Conservation (phyloP, 371 early-diverging fungal genomes). For the Mucor mucedo region DNA sequence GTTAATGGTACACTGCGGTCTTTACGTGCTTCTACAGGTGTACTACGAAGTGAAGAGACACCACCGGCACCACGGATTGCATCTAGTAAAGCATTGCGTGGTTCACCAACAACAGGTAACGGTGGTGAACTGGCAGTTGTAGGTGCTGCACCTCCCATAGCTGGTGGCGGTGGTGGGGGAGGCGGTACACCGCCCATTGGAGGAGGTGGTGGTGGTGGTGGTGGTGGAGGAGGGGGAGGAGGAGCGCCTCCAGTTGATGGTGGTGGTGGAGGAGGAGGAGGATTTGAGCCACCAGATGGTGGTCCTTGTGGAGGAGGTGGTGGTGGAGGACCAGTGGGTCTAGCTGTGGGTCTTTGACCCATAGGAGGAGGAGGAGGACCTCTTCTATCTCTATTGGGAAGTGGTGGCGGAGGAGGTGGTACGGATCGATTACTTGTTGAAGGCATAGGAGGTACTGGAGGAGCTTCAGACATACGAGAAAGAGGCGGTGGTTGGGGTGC, state of each 20-base stretch:
- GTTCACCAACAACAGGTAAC: constrained; percentile 17
- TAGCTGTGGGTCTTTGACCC: constrained; percentile 17
- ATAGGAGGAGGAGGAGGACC: constrained; percentile 41
- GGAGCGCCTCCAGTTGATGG: constrained; percentile 17
- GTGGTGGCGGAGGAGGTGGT: constrained; percentile 43
- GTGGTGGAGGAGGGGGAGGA: constrained; percentile 22
- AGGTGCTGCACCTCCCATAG: constrained; percentile 2
- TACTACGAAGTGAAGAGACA: constrained; percentile 33
- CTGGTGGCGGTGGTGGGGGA: constrained; percentile 15
- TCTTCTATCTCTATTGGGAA: constrained; percentile 34
- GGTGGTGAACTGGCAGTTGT: constrained; percentile 13
- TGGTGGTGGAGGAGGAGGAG: constrained; percentile 29
- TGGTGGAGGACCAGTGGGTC: constrained; percentile 27
- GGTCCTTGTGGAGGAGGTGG: constrained; percentile 32
- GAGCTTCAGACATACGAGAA: constrained; percentile 13
- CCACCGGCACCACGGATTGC: constrained; percentile 54
- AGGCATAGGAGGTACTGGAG: constrained; percentile 33
- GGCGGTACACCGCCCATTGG: constrained; percentile 10
- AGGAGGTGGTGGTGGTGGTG: constrained; percentile 9
- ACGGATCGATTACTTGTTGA: constrained; percentile 13
- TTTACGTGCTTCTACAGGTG: constrained; percentile 31
- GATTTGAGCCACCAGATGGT: constrained; percentile 25
- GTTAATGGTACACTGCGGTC: constrained; percentile 40
- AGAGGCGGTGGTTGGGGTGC: constrained; percentile 32
- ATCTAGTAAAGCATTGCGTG: constrained; percentile 43